These are phyloP conservation scores for Gonium pectorale DNA, from an alignment of 139 green algal species.

Conservation along the genomic window DNA sequence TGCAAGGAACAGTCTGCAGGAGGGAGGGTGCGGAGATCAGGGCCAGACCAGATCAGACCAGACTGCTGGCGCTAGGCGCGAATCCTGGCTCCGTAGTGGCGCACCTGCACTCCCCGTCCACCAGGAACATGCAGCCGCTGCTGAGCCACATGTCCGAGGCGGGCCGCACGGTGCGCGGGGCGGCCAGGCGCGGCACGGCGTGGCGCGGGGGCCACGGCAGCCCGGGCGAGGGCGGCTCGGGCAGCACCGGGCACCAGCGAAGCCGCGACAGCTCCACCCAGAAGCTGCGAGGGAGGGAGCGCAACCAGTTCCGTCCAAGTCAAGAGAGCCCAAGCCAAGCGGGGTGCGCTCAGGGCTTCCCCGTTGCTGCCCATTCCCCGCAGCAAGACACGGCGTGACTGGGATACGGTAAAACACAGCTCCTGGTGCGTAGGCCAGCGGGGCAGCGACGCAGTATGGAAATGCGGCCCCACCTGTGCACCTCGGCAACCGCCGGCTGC, in stretches of 20 bases:
- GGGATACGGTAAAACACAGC: no score
- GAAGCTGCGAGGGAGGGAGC: constrained; percentile 45
- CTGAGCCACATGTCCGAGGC: constrained; percentile 73
- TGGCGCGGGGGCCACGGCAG: constrained; percentile 70
- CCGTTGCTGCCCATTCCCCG: no score
- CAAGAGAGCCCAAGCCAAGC: no score
- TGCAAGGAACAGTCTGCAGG: no score
- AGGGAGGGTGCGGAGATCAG: no score
- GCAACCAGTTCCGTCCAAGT: no score
- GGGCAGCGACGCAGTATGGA: neutral
- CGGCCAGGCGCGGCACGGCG: constrained; percentile 42
- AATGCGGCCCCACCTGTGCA: constrained; percentile 15
- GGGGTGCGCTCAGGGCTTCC: no score
- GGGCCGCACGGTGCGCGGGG: constrained; percentile 63
- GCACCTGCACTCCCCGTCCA: constrained; percentile 71
- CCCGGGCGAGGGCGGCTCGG: constrained; percentile 42
- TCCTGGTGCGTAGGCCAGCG: neutral
- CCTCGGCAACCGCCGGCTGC: constrained; percentile 34
- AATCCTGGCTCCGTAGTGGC: no score
- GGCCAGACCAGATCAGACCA: no score
- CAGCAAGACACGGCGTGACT: no score
- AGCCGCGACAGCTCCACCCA: constrained; percentile 66
- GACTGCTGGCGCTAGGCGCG: no score
- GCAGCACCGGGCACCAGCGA: constrained; percentile 74
- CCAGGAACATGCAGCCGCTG: constrained; percentile 57